Conservation (phyloP, 2,329 filamentous ascomycete species). For the Rhynchosporium graminicola region DNA sequence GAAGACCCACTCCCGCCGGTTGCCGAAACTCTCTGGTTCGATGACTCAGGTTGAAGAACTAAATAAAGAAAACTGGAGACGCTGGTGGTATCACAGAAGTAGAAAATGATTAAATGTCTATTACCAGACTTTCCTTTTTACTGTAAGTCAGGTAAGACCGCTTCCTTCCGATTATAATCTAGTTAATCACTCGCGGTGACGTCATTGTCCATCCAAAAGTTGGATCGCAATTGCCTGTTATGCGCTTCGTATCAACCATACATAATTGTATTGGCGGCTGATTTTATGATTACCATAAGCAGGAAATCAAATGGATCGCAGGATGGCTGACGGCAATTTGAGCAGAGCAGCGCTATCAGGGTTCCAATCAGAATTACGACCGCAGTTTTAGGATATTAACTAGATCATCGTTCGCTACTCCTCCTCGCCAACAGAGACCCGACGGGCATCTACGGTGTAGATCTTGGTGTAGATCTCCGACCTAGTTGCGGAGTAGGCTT, state of each 20-base stretch:
- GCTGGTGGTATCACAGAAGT: neutral
- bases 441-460: neutral
- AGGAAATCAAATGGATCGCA: neutral
- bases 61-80: neutral
- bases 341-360: neutral
- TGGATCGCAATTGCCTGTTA: too few species aligned
- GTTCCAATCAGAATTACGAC: neutral
- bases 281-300: too few species aligned
- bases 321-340: neutral
- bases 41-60: neutral
- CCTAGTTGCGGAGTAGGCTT: neutral
- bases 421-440: neutral
- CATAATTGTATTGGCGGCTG: too few species aligned
- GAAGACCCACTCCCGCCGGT: neutral
- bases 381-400: neutral
- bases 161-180: neutral
- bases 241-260: too few species aligned
- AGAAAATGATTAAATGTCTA: neutral
- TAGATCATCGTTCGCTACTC: neutral
- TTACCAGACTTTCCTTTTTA: neutral
- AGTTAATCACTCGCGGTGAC: neutral
- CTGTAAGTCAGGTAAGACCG: neutral
- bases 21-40: neutral
- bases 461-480: constrained; percentile 1
- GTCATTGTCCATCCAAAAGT: neutral